A percentile compares a stretch with the other conserved stretches of the same genome.
These are phyloP conservation scores for Byssothecium circinans DNA, from an alignment of 2,329 filamentous ascomycete species.

Conservation along the genomic window DNA sequence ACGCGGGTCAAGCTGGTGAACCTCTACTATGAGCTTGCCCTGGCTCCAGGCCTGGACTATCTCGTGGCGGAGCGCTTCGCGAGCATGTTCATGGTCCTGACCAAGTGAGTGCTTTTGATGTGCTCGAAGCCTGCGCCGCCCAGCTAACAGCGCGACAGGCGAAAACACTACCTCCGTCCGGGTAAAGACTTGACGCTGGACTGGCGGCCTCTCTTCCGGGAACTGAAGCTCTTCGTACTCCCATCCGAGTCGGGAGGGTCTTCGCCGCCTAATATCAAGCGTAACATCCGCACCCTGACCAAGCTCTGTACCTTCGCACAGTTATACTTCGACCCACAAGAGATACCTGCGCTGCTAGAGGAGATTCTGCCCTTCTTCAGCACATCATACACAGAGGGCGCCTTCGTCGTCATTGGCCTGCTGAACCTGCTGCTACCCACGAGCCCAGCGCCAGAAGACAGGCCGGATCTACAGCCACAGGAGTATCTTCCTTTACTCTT, in stretches of 20 bases:
- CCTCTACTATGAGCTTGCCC: conserved; percentile 89
- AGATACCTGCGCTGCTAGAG: conserved; percentile 70
- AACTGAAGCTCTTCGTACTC: conserved; percentile 86
- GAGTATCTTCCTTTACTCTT: conserved; percentile 92
- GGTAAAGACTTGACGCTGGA: conserved; percentile 88
- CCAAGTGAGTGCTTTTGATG: conserved; percentile 66
- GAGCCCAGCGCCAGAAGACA: conserved; percentile 69
- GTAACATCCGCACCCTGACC: conserved; percentile 72
- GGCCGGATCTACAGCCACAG: conserved; percentile 78
- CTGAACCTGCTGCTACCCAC: conserved; percentile 89
- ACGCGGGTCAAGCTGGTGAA: conserved; percentile 81
- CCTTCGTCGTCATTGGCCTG: conserved; percentile 87
- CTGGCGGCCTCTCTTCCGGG: conserved; percentile 90
- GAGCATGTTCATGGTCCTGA: conserved; percentile 93
- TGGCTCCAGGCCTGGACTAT: conserved; percentile 86
- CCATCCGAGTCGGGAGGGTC: conserved; percentile 75
- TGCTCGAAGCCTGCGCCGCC: neutral
- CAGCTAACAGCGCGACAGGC: conserved; percentile 57
- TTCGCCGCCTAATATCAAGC: conserved; percentile 63
- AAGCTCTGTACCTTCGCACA: conserved; percentile 91
- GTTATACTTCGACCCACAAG: conserved; percentile 86
- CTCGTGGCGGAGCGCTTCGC: conserved; percentile 85
- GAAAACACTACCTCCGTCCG: conserved; percentile 92
- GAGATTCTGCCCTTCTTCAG: conserved; percentile 70
- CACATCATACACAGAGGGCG: conserved; percentile 86